Evolutionary conservation across 768 basidiomycete genomes (phyloP), one percentile per base, ranked within the genome.

Genomic region (Agrocybe chaxingu): DNA sequence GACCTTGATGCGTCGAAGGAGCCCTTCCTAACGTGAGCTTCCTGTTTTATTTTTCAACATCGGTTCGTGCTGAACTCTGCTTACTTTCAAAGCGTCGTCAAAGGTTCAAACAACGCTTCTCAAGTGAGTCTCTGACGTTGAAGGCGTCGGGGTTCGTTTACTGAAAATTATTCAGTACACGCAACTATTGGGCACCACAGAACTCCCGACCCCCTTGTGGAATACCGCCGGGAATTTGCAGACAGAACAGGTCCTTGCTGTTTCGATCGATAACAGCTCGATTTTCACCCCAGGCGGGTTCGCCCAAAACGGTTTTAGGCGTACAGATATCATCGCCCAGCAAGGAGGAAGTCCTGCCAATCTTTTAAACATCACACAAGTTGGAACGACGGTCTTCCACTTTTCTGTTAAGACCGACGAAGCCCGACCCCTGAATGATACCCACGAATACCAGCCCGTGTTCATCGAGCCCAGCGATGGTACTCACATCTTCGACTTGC

Each of bases 381-480:
- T 60, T 6, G 75, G 72, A 31, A 69, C 66, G 29, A 61, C 60
- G 9, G 72, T 68, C 29, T 82, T 79, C 63, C 76, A 81, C 53
- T 76, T 80, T 45, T 78, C 77, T 8, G 68, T 83, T 50, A 66
- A 60, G 42, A 39, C 49, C 7, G 59, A 66, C 48, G 50, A 68
- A 11, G 41, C 41, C n/a, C 61, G 58, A 18, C 76, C 76, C 9
- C 61, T 85, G 57, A 81, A 82, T 57, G 73, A 71, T 54, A 70
- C 55, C 7, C 82, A 84, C 50, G 82, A 85, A 57, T 82, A 85
- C 57, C 82, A 85, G 57, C 69, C 79, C 44, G 78, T 85, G 10
- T 84, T 78, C 61, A 80, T 84, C 50, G 82, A 85, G 64, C 78
- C 80, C 1, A 70, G 60, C 46, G 84, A 85, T 56, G 80, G 81